Evolutionary conservation across 352 stramenopile species (phyloP).

Genomic region (Thalassiosira sp.): DNA sequence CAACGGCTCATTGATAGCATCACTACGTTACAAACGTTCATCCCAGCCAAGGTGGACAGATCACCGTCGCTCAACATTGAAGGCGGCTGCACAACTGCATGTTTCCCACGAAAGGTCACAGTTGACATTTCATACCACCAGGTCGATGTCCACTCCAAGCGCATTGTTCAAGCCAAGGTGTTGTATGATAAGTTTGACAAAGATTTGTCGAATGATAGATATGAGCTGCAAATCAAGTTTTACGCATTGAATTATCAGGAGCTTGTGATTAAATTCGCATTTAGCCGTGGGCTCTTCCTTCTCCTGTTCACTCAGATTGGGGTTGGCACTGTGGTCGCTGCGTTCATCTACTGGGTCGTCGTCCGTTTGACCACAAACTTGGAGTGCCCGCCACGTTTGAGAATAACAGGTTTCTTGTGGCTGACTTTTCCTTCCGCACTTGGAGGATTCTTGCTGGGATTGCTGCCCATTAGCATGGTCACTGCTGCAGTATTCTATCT

Average conservation of each 20-base stretch:
- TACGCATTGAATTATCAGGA: slow-evolving; percentile 93
- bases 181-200: slow-evolving; percentile 91
- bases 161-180: slow-evolving; percentile 89
- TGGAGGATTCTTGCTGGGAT: slow-evolving; percentile 88
- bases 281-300: slow-evolving; percentile 91
- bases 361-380: slow-evolving; percentile 90
- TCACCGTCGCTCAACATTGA: slow-evolving; percentile 80
- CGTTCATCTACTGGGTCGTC: slow-evolving; percentile 89
- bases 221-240: slow-evolving; percentile 91
- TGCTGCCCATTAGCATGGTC: slow-evolving; percentile 84
- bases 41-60: slow-evolving; percentile 91
- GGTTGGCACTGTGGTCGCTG: slow-evolving; percentile 84
- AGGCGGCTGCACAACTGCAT: slow-evolving; percentile 87
- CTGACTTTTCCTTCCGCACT: slow-evolving; percentile 89
- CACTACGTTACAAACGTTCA: slow-evolving; percentile 90
- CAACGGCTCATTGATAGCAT: slow-evolving; percentile 52
- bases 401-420: slow-evolving; percentile 90
- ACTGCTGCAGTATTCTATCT: slow-evolving; percentile 55
- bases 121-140: slow-evolving; percentile 95
- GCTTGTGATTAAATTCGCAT: slow-evolving; percentile 96
- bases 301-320: slow-evolving; percentile 92
- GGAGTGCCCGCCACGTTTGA: slow-evolving; percentile 89
- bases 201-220: slow-evolving; percentile 85
- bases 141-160: slow-evolving; percentile 86
- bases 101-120: slow-evolving; percentile 91